phyloP scores from a whole-genome alignment of 2,329 filamentous ascomycete genomes.

The Ophiostoma populinum region DNA sequence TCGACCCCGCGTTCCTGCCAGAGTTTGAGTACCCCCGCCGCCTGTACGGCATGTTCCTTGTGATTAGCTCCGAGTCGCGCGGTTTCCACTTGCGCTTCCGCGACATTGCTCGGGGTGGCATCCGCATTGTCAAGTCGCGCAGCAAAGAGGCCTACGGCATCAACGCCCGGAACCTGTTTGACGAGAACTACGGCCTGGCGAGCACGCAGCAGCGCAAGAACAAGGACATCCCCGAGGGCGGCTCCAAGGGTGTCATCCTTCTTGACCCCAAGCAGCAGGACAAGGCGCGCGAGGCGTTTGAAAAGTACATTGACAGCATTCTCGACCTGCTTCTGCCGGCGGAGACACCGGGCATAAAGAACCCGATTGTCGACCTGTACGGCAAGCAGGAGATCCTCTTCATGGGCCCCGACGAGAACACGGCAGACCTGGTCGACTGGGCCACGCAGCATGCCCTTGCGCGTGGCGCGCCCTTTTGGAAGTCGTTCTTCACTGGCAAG shows the following conservation, averaged over 20 bases:
- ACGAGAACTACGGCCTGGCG: constrained; percentile 96
- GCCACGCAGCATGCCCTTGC: constrained; percentile 85
- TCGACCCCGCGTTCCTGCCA: constrained; percentile 79
- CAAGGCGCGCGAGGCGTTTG: constrained; percentile 79
- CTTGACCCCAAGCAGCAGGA: constrained; percentile 90
- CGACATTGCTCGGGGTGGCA: constrained; percentile 90
- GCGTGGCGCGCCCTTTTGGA: constrained; percentile 94
- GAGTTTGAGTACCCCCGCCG: constrained; percentile 83
- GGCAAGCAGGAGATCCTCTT: constrained; percentile 94
- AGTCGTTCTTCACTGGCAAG: constrained; percentile 99
- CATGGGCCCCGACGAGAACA: constrained; percentile 98
- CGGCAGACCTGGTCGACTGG: constrained; percentile 92
- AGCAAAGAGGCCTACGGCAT: constrained; percentile 93
- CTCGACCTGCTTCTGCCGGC: constrained; percentile 84
- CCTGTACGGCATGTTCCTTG: constrained; percentile 95
- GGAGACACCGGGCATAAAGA: constrained; percentile 90
- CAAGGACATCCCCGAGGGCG: constrained; percentile 97
- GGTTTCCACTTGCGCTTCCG: constrained; percentile 96
- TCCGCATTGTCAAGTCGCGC: constrained; percentile 95
- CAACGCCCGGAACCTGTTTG: constrained; percentile 90
- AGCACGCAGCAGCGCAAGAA: constrained; percentile 99
- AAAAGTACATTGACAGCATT: constrained; percentile 99
- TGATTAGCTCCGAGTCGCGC: constrained; percentile 90
- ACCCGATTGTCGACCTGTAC: constrained; percentile 89
- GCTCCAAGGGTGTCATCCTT: constrained; percentile 93